These are phyloP conservation scores for Dactylellina sp. DNA, from an alignment of 2,329 filamentous ascomycete species.

Conservation along the genomic window DNA sequence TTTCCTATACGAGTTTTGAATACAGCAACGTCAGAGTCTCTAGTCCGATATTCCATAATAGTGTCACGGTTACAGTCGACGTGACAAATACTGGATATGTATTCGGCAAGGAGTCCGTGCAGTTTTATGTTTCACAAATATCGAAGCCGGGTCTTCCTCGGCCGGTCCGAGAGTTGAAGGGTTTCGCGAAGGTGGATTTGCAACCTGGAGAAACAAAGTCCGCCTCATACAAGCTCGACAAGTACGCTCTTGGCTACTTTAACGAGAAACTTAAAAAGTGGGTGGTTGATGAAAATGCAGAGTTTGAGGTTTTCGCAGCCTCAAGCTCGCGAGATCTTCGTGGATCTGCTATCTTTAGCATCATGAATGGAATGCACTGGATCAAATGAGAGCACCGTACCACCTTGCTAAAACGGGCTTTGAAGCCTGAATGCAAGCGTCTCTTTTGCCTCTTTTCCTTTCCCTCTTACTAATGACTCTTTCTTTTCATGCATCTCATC, in stretches of 20 bases:
- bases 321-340: conserved; percentile 60
- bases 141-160: conserved; percentile 61
- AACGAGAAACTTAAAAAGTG: conserved; percentile 64
- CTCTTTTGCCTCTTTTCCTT: conserved; percentile 21
- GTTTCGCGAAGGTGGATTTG: conserved; percentile 65
- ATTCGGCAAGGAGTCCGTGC: conserved; percentile 60
- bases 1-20: conserved; percentile 79
- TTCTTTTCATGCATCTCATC: conserved; percentile 54
- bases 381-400: conserved; percentile 56
- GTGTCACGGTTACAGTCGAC: conserved; percentile 58
- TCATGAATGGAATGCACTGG: conserved; percentile 59
- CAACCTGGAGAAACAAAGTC: conserved; percentile 62
- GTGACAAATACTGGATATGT: conserved; percentile 61
- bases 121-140: conserved; percentile 61
- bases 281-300: conserved; percentile 60
- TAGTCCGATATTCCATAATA: conserved; percentile 57
- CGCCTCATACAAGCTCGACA: conserved; percentile 65
- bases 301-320: conserved; percentile 59
- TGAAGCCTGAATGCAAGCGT: conserved; percentile 9
- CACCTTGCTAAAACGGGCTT: conserved; percentile 13
- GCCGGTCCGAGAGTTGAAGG: conserved; percentile 65
- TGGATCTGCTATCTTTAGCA: conserved; percentile 59
- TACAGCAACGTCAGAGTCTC: conserved; percentile 59
- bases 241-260: conserved; percentile 71
- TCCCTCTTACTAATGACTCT: conserved; percentile 36